Percentiles rank a stretch among this genome's conserved stretches.
phyloP scores from a whole-genome alignment of 768 basidiomycete species.

The Lanmaoa rubissima region DNA sequence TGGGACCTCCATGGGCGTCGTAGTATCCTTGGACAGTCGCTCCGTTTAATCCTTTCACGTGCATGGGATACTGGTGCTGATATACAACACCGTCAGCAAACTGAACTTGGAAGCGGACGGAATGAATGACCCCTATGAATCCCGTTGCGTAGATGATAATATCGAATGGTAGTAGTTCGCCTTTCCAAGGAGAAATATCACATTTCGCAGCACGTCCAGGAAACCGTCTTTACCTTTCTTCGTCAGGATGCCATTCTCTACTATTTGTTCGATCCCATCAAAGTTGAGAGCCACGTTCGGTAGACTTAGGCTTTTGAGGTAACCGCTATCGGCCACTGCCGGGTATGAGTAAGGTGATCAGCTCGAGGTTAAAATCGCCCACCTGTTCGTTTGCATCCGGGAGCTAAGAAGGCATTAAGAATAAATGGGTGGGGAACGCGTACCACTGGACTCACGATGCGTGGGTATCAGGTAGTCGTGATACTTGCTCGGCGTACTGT shows the following conservation, averaged over 20 bases:
- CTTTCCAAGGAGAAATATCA: slow-evolving; percentile 11
- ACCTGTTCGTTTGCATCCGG: slow-evolving; percentile 57
- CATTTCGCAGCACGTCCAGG: neutral
- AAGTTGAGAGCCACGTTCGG: slow-evolving; percentile 27
- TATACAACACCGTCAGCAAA: neutral
- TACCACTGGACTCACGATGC: slow-evolving; percentile 40
- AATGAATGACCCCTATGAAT: slow-evolving; percentile 25
- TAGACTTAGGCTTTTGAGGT: slow-evolving; percentile 19
- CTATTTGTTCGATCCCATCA: slow-evolving; percentile 21
- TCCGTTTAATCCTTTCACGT: slow-evolving; percentile 25
- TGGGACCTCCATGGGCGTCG: slow-evolving; percentile 30
- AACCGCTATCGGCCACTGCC: slow-evolving; percentile 30
- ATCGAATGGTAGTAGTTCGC: slow-evolving; percentile 32
- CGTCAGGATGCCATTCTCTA: slow-evolving; percentile 23
- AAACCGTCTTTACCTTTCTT: slow-evolving; percentile 16
- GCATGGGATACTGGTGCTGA: slow-evolving; percentile 22
- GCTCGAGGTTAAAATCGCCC: neutral
- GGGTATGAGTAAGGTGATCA: neutral
- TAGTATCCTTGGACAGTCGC: slow-evolving; percentile 29
- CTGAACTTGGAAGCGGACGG: neutral
- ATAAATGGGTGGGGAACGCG: neutral
- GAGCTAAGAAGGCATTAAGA: slow-evolving; percentile 34
- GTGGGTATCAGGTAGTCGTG: slow-evolving; percentile 47
- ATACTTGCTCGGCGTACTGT: slow-evolving; percentile 48
- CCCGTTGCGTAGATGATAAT: slow-evolving; percentile 36